These are phyloP conservation scores for Ormosia semicastrata DNA, from an alignment of 306 rosid species.

Conservation along the genomic window DNA sequence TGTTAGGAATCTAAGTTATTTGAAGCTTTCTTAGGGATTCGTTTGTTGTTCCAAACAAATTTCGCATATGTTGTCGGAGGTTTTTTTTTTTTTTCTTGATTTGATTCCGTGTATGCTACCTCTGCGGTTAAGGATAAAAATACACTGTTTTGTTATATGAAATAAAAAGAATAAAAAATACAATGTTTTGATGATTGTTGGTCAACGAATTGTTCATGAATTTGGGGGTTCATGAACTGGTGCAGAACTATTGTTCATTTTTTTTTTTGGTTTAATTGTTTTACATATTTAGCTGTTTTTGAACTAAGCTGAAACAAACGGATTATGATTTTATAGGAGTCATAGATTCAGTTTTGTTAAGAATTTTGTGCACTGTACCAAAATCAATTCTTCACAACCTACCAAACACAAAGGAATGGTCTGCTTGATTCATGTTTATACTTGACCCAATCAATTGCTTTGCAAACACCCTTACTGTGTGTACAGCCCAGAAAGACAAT, in stretches of 20 bases:
- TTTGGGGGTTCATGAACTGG: neutral
- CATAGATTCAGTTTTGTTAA: neutral
- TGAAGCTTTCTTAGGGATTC: neutral
- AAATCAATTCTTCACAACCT: neutral
- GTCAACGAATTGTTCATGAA: neutral
- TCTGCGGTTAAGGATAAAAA: neutral
- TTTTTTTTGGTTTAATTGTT: neutral
- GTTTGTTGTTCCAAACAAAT: neutral
- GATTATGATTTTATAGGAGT: neutral
- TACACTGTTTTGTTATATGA: too few relatives aligned
- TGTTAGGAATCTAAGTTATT: neutral
- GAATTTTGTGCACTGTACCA: neutral
- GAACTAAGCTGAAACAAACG: neutral
- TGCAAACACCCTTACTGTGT: neutral
- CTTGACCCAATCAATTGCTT: neutral
- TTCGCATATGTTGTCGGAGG: neutral
- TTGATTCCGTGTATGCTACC: neutral
- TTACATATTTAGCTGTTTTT: neutral
- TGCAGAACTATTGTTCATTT: neutral
- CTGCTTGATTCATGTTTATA: neutral
- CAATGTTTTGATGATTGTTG: neutral
- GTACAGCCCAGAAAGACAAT: neutral
- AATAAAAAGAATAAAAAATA: neutral
- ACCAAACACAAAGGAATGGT: neutral
- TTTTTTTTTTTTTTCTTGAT: neutral